Evolutionary conservation across 2,329 filamentous ascomycete genomes (phyloP).

Genomic region (Colletotrichum sojae): DNA sequence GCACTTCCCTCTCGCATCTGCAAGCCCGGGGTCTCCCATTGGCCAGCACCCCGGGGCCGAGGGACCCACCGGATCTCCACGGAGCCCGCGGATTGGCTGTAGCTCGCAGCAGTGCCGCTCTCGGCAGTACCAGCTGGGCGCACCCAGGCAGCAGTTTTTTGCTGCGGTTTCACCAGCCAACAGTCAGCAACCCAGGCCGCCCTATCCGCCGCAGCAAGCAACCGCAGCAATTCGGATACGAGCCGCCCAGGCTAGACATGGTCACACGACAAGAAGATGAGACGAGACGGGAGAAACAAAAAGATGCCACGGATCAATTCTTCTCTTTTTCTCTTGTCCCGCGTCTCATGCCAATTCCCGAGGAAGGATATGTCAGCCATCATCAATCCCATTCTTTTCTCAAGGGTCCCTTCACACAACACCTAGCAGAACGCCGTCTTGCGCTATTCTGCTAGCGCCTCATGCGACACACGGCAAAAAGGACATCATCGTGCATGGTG

Average conservation of each 20-base stretch:
- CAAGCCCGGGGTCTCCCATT: constrained; percentile 11
- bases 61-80: not conserved
- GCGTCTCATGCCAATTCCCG: not conserved
- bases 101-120: not conserved
- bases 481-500: constrained; percentile 33
- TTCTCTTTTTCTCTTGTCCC: not conserved
- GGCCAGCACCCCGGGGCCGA: not conserved
- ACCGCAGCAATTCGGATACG: not conserved
- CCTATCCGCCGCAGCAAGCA: not conserved
- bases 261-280: not conserved
- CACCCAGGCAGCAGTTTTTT: constrained; percentile 28
- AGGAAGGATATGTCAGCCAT: not conserved
- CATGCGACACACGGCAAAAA: not conserved
- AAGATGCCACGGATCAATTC: constrained; percentile 1
- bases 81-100: constrained; percentile 6
- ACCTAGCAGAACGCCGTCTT: not conserved
- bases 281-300: not conserved
- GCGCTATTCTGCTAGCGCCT: constrained; percentile 16
- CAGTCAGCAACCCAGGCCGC: not conserved
- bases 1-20: constrained; percentile 1
- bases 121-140: constrained; percentile 1
- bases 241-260: not conserved
- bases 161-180: not conserved
- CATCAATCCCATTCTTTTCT: not conserved
- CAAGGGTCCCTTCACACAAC: constrained; percentile 4